phyloP scores from a whole-genome alignment of 176 grass and related monocot genomes.

The Bonia amplexicaulis region DNA sequence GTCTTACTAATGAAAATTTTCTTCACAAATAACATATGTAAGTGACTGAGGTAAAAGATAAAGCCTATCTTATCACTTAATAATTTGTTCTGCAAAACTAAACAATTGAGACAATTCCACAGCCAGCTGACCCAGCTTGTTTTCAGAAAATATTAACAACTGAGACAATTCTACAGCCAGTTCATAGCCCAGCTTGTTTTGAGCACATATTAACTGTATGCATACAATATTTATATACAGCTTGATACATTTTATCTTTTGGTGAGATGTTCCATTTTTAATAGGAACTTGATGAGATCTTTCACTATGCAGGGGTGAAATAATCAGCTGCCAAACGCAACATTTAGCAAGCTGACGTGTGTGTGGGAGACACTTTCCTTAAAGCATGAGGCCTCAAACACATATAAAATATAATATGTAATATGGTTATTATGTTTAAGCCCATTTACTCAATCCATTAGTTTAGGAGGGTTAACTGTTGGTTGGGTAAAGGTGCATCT shows the following conservation, averaged over 20 bases:
- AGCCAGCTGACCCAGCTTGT: background rate
- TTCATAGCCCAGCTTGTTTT: background rate
- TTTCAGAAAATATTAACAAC: background rate
- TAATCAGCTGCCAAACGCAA: background rate
- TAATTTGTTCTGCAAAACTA: background rate
- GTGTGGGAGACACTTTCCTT: background rate
- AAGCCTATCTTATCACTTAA: background rate
- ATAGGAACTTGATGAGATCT: background rate
- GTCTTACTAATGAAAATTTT: background rate
- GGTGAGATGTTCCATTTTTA: background rate
- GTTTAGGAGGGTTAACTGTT: background rate
- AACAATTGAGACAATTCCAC: conserved; percentile 7
- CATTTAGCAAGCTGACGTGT: background rate
- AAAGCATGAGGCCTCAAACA: background rate
- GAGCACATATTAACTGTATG: background rate
- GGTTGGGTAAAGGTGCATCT: background rate
- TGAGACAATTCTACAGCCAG: background rate
- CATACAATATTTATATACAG: background rate
- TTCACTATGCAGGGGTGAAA: background rate
- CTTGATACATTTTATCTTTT: background rate
- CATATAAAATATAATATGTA: background rate
- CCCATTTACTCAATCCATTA: background rate
- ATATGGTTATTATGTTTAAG: background rate
- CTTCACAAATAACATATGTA: background rate
- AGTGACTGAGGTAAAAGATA: background rate